Evolutionary conservation across 345 rosid species (phyloP), one percentile per base, ranked within the genome.

Genomic region (Eucalyptus sp.): DNA sequence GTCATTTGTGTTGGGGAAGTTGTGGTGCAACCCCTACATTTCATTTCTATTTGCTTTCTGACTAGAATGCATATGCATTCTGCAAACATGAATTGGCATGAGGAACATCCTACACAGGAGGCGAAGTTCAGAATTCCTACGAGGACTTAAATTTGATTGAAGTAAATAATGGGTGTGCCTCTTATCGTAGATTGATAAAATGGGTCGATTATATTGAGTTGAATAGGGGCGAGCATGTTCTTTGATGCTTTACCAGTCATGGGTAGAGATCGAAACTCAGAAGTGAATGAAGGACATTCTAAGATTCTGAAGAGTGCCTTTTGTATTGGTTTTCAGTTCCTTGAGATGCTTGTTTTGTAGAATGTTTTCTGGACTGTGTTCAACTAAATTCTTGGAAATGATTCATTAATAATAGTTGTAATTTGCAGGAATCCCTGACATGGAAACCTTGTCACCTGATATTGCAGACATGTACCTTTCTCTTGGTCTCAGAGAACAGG

Each of bases 401-500:
- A 50, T 89, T 87, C 87, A 84, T 87, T 62, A 43, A 43, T 91
- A 52, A 58, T 79, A 89, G 90, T 90, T 88, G 88, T 89, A 86
- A 79, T 76, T 86, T 89, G 88, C 88, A 89, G 90, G 88, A 88
- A 90, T 88, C 64, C 86, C 90, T 41, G 48, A 66, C 50, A 97
- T 97, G 98, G 98, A 92, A 44, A 88, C 91, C 87, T 31, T 13
- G 56, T 85, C 90, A 41, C 90, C 88, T 46, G 93, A 93, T 76
- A 50, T 87, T 20, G 89, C 92, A 4, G 94, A 92, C 89, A 56
- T 96, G 24, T 96, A 94, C 91, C 86, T 88, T 37, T 91, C 89
- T 64, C 88, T 96, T 89, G 99, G 99, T 29, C 95, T 97, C 25
- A 91, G 93, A 86, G 85, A 90, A 22, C 89, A 89, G 58, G 93